Base-by-base conservation (phyloP, 2,329 filamentous ascomycete genomes). In the Colletotrichum noveboracense region DNA sequence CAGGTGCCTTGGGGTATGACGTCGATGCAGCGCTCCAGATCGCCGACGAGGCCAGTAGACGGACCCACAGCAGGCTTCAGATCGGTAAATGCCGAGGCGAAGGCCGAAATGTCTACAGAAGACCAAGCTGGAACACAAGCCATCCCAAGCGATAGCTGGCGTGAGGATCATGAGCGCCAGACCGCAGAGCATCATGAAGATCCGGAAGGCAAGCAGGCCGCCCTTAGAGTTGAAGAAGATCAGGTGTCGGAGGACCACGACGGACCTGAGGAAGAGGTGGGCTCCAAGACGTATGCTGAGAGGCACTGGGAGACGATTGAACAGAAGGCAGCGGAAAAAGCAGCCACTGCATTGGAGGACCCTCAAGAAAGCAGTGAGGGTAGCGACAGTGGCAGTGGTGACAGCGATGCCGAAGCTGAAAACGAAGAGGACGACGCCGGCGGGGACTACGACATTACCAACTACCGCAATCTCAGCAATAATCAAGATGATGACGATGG, bases 381-480 rank as follows among this genome's bases (percentile, higher is more conserved):
- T 30, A 66, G 67, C 55, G 34, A 30, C 21, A 56, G 60, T 14
- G 60, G 60, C 38, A 72, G 71, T 14, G 60, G 66, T 16, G 52
- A 71, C 21, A 70, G 70, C 48, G 76, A 77, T 4, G 74, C 55
- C 16, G 76, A 77, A 56, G 66, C 66, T 18, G 76, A 73, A 18
- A 62, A 76, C 24, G 76, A 71, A 26, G 70, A 64, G 14, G 74
- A 74, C 5, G 74, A 77, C 36, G 64, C 66, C 5, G 77, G 77
- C 12, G 77, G 77, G n/a, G 77, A 78, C 26, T 78, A 78, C 26
- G 77, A 77, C 7, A 78, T 78, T 16, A 67, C 72, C 28, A 75
- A 76, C 16, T 78, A 77, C 66, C 71, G 71, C 34, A 78, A 78
- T 64, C 77, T 77, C 16, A 78, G 77, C 58, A 77, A 78, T 2